These are phyloP conservation scores for Phytophthora vignae DNA, from an alignment of 352 stramenopile species.

Conservation along the genomic window DNA sequence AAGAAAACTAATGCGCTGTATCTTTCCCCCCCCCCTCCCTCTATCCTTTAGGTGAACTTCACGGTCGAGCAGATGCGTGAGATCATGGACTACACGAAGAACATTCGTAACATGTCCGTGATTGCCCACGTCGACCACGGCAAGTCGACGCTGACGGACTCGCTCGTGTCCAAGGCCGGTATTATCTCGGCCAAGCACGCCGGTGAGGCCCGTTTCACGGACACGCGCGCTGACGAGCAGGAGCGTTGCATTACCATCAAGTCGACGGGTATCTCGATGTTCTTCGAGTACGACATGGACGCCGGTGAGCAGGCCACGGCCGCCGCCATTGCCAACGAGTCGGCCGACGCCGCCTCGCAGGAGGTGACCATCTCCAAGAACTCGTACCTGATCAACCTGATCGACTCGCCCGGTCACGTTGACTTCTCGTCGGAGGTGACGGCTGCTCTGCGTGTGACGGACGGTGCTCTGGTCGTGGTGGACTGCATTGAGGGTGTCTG, in stretches of 20 bases:
- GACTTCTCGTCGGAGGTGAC: conserved; percentile 99
- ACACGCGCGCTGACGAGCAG: conserved; percentile 99
- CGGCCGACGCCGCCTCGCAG: conserved; percentile 42
- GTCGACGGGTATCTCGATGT: conserved; percentile 99
- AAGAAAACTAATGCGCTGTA: neutral
- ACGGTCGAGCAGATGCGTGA: conserved; percentile 99
- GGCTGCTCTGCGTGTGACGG: conserved; percentile 98
- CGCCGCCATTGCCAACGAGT: conserved; percentile 67
- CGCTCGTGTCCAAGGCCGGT: conserved; percentile 98
- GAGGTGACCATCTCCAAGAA: conserved; percentile 96
- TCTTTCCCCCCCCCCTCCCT: neutral
- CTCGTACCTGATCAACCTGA: conserved; percentile 99
- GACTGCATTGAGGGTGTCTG: conserved; percentile 99
- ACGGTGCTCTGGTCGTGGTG: conserved; percentile 99
- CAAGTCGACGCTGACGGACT: conserved; percentile 99
- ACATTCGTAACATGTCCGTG: conserved; percentile 99
- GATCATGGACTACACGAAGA: conserved; percentile 99
- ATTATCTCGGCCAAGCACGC: conserved; percentile 99
- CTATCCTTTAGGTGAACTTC: conserved; percentile 96
- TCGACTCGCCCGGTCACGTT: conserved; percentile 99
- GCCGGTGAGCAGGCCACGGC: conserved; percentile 87
- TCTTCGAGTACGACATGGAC: conserved; percentile 99
- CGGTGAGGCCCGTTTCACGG: conserved; percentile 98
- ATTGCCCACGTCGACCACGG: conserved; percentile 99
- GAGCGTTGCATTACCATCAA: conserved; percentile 99